Conservation (phyloP, 108 stramenopile species). For the Discostella pseudostelligera region DNA sequence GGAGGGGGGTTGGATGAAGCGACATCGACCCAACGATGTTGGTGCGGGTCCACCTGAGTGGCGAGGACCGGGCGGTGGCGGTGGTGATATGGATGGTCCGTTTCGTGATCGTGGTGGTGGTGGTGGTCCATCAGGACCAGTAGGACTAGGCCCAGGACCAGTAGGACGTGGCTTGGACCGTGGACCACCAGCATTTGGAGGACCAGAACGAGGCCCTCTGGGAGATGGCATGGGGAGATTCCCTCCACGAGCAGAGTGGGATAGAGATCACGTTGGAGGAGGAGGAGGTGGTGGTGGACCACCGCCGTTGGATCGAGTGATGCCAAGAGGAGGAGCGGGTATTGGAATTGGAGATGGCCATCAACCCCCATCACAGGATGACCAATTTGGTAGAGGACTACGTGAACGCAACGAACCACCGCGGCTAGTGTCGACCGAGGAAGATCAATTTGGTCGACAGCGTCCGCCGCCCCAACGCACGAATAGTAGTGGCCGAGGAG, state of each 20-base stretch:
- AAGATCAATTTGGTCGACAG: slow-evolving; percentile 49
- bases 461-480: slow-evolving; percentile 29
- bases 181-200: slow-evolving; percentile 4
- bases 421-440: slow-evolving; percentile 2
- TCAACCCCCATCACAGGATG: not conserved
- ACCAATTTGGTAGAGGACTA: not conserved
- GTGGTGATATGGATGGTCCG: not conserved
- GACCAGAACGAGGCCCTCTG: not conserved
- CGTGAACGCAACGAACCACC: not conserved
- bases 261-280: not conserved
- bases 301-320: not conserved
- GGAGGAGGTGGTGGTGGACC: not conserved
- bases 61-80: not conserved
- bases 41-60: not conserved
- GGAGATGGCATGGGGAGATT: not conserved
- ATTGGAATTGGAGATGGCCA: not conserved
- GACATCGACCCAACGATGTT: not conserved
- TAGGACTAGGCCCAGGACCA: no score
- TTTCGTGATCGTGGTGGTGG: no score
- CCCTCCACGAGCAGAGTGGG: slow-evolving; percentile 3
- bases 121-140: no score
- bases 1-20: slow-evolving; percentile 1
- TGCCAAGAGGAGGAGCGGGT: not conserved
- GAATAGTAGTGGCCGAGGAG: slow-evolving; percentile 5
- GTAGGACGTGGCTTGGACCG: no score